A percentile compares a stretch with the other conserved stretches of the same genome.
These are phyloP conservation scores for Cordyceps javanica DNA, from an alignment of 2,329 filamentous ascomycete species.

Conservation along the genomic window DNA sequence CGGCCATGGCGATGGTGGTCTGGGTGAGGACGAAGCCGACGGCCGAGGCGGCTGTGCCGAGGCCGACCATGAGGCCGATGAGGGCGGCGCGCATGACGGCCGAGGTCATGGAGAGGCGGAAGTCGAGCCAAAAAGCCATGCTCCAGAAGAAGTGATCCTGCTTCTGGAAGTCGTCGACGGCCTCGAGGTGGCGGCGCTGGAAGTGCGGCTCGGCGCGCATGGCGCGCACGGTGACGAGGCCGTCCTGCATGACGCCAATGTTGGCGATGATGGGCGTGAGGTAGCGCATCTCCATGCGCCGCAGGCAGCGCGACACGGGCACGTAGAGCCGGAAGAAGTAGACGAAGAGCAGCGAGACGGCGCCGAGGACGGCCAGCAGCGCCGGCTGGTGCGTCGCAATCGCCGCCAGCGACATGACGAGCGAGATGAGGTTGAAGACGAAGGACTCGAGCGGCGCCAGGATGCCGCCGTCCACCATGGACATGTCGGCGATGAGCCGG, in stretches of 20 bases:
- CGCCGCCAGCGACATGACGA: conserved; percentile 66
- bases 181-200: conserved; percentile 70
- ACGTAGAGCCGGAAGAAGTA: conserved; percentile 71
- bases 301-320: conserved; percentile 74
- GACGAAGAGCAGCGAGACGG: conserved; percentile 63
- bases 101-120: conserved; percentile 58
- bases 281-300: conserved; percentile 83
- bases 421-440: conserved; percentile 63
- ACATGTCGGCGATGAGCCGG: conserved; percentile 82
- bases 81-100: conserved; percentile 67
- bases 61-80: conserved; percentile 67
- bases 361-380: conserved; percentile 66
- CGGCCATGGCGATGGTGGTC: conserved; percentile 29
- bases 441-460: conserved; percentile 66
- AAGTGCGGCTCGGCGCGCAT: conserved; percentile 75
- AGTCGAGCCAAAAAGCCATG: conserved; percentile 77
- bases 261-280: conserved; percentile 86
- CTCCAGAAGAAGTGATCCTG: conserved; percentile 97
- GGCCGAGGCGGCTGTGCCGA: conserved; percentile 67
- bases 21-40: conserved; percentile 75
- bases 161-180: conserved; percentile 84
- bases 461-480: conserved; percentile 82
- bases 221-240: conserved; percentile 78
- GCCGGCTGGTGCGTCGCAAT: conserved; percentile 73
- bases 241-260: conserved; percentile 81